These are phyloP conservation scores for Neltuma alba DNA, from an alignment of 306 rosid species.

Conservation along the genomic window DNA sequence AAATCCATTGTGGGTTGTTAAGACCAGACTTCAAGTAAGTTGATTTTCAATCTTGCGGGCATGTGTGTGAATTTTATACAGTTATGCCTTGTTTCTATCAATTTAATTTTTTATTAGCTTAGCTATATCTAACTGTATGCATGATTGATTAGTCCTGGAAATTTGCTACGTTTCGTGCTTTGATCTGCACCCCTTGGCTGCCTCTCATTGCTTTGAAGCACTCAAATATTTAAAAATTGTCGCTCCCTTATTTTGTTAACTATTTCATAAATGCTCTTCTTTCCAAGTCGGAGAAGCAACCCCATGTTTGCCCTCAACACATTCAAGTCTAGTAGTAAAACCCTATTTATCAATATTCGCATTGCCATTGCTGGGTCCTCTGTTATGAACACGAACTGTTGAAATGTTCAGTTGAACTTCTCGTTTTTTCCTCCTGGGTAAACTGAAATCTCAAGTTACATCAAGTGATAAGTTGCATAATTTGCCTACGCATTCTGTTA, in stretches of 20 bases:
- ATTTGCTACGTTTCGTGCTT: constrained; percentile 1
- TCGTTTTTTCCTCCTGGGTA: neutral
- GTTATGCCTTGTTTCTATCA: neutral
- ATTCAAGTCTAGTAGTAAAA: neutral
- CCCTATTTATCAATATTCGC: neutral
- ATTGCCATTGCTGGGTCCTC: neutral
- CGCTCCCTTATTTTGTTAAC: neutral
- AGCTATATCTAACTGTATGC: neutral
- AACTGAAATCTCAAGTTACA: constrained; percentile 11
- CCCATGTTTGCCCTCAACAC: neutral
- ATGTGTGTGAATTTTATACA: constrained; percentile 4
- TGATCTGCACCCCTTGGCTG: constrained; percentile 9
- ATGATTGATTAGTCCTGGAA: constrained; percentile 26
- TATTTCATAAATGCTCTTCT: constrained; percentile 9
- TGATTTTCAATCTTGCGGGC: constrained; percentile 29
- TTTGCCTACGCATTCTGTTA: neutral
- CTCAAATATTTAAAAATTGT: constrained; percentile 2
- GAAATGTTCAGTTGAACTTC: neutral
- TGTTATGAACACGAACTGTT: neutral
- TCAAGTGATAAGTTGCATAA: neutral
- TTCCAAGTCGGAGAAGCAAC: neutral
- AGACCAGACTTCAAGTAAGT: constrained; percentile 98
- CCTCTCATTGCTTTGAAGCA: constrained; percentile 17
- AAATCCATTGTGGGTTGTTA: constrained; percentile 97
- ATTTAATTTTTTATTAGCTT: neutral